Evolutionary conservation across 1,284 basidiomycete genomes (phyloP), one percentile per base, ranked within the genome.

Genomic region (Trichosporon sp.): DNA sequence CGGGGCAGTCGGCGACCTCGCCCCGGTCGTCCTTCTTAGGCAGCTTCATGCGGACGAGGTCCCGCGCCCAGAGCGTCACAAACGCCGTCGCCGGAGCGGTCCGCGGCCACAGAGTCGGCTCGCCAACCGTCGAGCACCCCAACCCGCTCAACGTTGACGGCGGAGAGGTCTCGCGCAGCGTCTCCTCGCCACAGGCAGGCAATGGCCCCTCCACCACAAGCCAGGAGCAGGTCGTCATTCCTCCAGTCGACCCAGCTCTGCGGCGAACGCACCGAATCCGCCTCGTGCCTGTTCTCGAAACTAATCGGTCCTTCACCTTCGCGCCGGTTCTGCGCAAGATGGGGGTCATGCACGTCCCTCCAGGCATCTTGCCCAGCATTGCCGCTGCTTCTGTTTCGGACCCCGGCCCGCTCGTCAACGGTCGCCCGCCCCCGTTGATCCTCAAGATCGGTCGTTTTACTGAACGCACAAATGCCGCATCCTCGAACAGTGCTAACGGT

Each of bases 281-380:
- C 11, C 88, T 98, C 62, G 95, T 97, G 2, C 95, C 95, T 4
- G 91, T 96, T 76, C 88, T 98, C 73, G 94, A 98, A 76, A 88
- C 88, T 13, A 87, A 90, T 16, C 87, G 93, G 58, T 91, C 92
- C 0, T 86, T 98, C 14, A 87, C 91, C 64, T 98, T 98, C 81
- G 94, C 97, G 59, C 90, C 95, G 60, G 92, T 97, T 82, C 84
- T 87, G 58, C 87, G 95, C 29, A 92, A 96, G 62, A 57, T 78
- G 36, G 67, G 69, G 11, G 73, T 75, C 25, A 75, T 78, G 66
- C 59, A 94, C 34, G 74, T 76, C 16, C 72, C 71, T 68, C 82
- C 81, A 46, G 86, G 88, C 68, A 62, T 68, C 11, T 54, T 69
- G 11, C 75, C 77, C 3, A 59, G 71, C 4, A 69, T 65, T 4